These are phyloP conservation scores for Elongisporangium anandrum DNA, from an alignment of 352 stramenopile species.

Conservation along the genomic window DNA sequence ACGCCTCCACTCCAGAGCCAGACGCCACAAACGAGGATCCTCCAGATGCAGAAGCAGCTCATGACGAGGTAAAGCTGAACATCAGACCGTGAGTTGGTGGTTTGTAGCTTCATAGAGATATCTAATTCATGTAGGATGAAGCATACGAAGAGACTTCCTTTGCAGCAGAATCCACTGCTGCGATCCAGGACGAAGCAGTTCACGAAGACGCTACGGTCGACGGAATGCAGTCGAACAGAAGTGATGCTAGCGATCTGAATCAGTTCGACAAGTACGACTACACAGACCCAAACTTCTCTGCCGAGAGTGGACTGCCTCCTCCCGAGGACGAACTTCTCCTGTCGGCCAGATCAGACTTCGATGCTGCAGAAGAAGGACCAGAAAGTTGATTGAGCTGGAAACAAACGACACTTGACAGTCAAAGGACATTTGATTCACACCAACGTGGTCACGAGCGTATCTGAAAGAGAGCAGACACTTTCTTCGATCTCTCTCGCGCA, in stretches of 20 bases:
- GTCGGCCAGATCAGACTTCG: not conserved
- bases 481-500: constrained; percentile 20
- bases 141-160: not conserved
- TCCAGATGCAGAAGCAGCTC: not conserved
- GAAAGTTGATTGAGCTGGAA: not conserved
- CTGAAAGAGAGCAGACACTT: constrained; percentile 19
- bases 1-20: not conserved
- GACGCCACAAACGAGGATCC: not conserved
- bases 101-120: not conserved
- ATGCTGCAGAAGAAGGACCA: not conserved
- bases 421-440: constrained; percentile 6
- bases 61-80: not conserved
- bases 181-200: not conserved
- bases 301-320: constrained; percentile 12
- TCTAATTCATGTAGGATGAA: not conserved
- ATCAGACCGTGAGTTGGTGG: not conserved
- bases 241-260: constrained; percentile 14
- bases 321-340: constrained; percentile 4
- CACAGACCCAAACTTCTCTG: constrained; percentile 9
- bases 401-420: too few relatives aligned
- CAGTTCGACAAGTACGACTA: constrained; percentile 21
- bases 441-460: constrained; percentile 21
- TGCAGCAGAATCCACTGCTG: not conserved
- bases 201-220: not conserved
- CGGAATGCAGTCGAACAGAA: not conserved